Conservation (phyloP, 352 stramenopile genomes). For the Pythium periplocum region DNA sequence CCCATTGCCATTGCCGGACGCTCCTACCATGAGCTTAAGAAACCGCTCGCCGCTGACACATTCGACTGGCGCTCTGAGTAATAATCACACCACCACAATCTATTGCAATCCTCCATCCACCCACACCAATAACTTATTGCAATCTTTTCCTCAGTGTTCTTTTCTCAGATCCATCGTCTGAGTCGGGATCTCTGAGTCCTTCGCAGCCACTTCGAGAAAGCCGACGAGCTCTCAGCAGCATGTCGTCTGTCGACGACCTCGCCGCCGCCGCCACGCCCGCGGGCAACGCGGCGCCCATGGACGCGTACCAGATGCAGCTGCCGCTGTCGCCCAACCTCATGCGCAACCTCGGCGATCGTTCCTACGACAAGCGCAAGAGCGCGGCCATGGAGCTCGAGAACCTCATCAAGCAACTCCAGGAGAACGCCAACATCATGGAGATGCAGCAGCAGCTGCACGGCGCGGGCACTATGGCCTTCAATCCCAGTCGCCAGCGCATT, state of each 20-base stretch:
- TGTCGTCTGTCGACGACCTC: not conserved
- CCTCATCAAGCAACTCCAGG: slow-evolving; percentile 96
- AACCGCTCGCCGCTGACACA: slow-evolving; percentile 32
- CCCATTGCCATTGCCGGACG: slow-evolving; percentile 55
- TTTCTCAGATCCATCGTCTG: not conserved
- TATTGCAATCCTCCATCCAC: too few species aligned
- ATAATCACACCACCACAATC: not conserved
- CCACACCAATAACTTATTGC: not conserved
- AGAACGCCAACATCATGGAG: slow-evolving; percentile 84
- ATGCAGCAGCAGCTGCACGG: slow-evolving; percentile 56
- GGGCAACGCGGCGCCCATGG: too few species aligned
- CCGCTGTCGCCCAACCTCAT: slow-evolving; percentile 73
- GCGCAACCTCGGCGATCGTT: slow-evolving; percentile 94
- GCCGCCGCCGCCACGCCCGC: slow-evolving; percentile 12
- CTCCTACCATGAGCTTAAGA: slow-evolving; percentile 66
- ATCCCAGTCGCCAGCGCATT: slow-evolving; percentile 72
- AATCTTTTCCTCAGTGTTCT: slow-evolving; percentile 7
- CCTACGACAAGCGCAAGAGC: slow-evolving; percentile 99
- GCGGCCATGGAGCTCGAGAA: slow-evolving; percentile 98
- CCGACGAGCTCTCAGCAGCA: too few species aligned
- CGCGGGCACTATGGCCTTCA: slow-evolving; percentile 1
- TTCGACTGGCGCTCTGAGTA: slow-evolving; percentile 50
- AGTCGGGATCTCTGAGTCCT: too few species aligned
- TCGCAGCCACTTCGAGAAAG: too few species aligned
- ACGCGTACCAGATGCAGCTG: slow-evolving; percentile 36